A percentile compares a stretch with the other conserved stretches of the same genome.
phyloP scores from a whole-genome alignment of 2,329 filamentous ascomycete genomes.

The Purpureocillium takamizusanense region DNA sequence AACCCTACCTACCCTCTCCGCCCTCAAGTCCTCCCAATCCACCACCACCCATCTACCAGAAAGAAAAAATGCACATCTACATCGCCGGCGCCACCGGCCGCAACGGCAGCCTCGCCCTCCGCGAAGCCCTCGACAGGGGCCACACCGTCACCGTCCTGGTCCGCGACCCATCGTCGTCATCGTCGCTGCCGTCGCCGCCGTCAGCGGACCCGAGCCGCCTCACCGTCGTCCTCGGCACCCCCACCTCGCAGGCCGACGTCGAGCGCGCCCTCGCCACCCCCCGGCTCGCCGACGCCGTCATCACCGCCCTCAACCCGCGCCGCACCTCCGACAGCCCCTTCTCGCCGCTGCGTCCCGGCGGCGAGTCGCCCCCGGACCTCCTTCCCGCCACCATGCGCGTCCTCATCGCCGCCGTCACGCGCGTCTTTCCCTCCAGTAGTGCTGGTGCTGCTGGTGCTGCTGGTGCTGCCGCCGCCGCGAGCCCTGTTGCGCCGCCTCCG shows the following conservation, averaged over 20 bases:
- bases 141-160: constrained; percentile 38
- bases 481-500: too few relatives aligned
- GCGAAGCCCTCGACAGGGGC: constrained; percentile 25
- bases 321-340: constrained; percentile 38
- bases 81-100: constrained; percentile 37
- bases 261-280: constrained; percentile 20
- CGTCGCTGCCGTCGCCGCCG: constrained; percentile 8
- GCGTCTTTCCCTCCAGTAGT: too few relatives aligned
- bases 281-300: constrained; percentile 23
- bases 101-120: constrained; percentile 33
- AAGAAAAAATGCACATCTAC: constrained; percentile 33
- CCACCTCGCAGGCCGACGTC: constrained; percentile 26
- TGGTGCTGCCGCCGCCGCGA: too few relatives aligned
- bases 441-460: too few relatives aligned
- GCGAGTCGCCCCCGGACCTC: constrained; percentile 30
- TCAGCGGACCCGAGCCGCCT: too few relatives aligned
- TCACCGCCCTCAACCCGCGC: constrained; percentile 39
- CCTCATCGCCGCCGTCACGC: constrained; percentile 25
- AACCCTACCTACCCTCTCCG: too few relatives aligned
- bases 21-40: too few relatives aligned
- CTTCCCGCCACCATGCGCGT: constrained; percentile 34
- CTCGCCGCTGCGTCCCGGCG: constrained; percentile 16
- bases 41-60: constrained; percentile 5
- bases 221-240: constrained; percentile 26
- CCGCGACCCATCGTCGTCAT: constrained; percentile 25